Evolutionary conservation across 2,329 filamentous ascomycete species (phyloP).

Genomic region (Graphium sp.): DNA sequence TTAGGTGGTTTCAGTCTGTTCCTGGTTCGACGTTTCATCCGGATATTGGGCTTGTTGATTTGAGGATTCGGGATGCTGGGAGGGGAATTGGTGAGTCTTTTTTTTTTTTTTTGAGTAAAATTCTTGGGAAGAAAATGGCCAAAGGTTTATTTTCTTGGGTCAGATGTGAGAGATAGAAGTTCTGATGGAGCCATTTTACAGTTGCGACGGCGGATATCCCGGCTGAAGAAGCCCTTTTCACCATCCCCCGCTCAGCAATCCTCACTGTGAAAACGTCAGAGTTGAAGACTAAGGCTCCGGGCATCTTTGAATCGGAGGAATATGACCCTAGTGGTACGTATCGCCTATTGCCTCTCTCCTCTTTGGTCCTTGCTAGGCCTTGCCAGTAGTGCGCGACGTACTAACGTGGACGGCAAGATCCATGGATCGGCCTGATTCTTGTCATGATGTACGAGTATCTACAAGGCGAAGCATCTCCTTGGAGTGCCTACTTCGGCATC

Average conservation of each 20-base stretch:
- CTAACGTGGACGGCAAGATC: no score
- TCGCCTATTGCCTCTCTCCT: constrained; percentile 14
- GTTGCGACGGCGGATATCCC: constrained; percentile 55
- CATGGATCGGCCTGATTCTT: constrained; percentile 49
- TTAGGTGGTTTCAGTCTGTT: constrained; percentile 34
- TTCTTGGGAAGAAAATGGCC: background rate
- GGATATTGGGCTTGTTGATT: constrained; percentile 32
- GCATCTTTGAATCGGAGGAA: constrained; percentile 27
- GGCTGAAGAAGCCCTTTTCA: constrained; percentile 64
- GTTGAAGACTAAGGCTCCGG: constrained; percentile 38
- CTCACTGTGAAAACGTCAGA: constrained; percentile 59
- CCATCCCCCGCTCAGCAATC: constrained; percentile 55
- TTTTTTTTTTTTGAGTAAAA: constrained; percentile 1
- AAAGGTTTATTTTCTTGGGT: constrained; percentile 3
- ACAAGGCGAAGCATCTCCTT: constrained; percentile 41
- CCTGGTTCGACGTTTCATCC: constrained; percentile 35
- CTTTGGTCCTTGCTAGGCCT: no score
- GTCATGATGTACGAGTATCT: constrained; percentile 64
- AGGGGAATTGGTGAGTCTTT: constrained; percentile 32
- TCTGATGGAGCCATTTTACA: no score
- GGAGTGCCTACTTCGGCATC: constrained; percentile 65
- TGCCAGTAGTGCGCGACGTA: no score
- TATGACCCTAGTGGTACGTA: constrained; percentile 15
- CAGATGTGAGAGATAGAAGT: no score
- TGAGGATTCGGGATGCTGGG: constrained; percentile 31